phyloP scores from a whole-genome alignment of 1,139 yeast species.

The Candida albicans region DNA sequence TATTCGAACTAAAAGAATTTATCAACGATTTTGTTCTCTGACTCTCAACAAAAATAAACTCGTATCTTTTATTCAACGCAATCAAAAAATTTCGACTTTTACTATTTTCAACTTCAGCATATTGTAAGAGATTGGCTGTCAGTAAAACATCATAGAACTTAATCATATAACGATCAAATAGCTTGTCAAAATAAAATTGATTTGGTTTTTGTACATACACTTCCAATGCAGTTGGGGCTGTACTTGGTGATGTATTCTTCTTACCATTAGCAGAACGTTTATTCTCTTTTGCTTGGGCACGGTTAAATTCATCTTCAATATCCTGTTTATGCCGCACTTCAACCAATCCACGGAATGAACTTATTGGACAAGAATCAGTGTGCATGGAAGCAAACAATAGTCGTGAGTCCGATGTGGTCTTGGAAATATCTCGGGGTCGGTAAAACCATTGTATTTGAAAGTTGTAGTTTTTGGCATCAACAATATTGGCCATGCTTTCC shows the following conservation, averaged over 20 bases:
- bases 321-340: slow-evolving; percentile 68
- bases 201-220: slow-evolving; percentile 59
- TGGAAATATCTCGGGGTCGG: slow-evolving; percentile 81
- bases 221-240: slow-evolving; percentile 34
- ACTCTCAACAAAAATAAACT: slow-evolving; percentile 74
- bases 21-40: slow-evolving; percentile 66
- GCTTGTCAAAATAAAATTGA: slow-evolving; percentile 78
- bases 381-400: slow-evolving; percentile 84
- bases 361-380: slow-evolving; percentile 77
- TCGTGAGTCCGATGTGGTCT: slow-evolving; percentile 68
- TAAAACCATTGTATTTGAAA: slow-evolving; percentile 90
- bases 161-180: slow-evolving; percentile 85
- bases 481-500: slow-evolving; percentile 14
- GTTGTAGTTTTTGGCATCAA: slow-evolving; percentile 48
- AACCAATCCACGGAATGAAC: slow-evolving; percentile 75
- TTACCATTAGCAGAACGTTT: slow-evolving; percentile 8
- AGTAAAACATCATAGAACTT: slow-evolving; percentile 72
- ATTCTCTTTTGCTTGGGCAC: slow-evolving; percentile 6
- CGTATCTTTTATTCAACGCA: slow-evolving; percentile 68
- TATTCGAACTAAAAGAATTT: slow-evolving; percentile 56
- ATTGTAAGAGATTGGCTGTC: slow-evolving; percentile 47
- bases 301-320: slow-evolving; percentile 44
- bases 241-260: slow-evolving; percentile 20
- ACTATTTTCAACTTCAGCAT: slow-evolving; percentile 52
- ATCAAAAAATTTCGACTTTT: slow-evolving; percentile 57